Evolutionary conservation across 805 yeast species (phyloP).

Genomic region (Yarrowia sp.): DNA sequence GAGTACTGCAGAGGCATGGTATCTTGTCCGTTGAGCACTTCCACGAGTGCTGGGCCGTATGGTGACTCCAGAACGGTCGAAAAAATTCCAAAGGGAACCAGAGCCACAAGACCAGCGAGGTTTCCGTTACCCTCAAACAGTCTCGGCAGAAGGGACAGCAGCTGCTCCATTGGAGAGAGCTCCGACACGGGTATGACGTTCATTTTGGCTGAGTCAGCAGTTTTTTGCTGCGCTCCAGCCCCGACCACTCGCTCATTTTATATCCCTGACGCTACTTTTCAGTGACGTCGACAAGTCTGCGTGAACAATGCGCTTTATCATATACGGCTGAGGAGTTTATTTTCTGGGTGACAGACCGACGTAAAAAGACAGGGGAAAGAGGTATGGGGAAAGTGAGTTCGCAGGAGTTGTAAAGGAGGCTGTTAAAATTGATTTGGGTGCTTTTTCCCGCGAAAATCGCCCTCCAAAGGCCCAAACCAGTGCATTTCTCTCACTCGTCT

Average conservation of each 20-base stretch:
- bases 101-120: not conserved
- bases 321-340: conserved; percentile 2
- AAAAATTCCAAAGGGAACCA: not conserved
- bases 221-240: no score
- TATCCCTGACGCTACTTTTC: not conserved
- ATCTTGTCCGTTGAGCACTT: not conserved
- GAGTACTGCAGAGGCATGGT: conserved; percentile 6
- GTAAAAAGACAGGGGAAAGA: not conserved
- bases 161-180: not conserved
- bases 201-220: not conserved
- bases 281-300: not conserved
- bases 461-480: no score
- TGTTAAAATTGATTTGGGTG: no score
- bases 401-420: not conserved
- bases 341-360: not conserved
- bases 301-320: conserved; percentile 4
- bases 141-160: not conserved
- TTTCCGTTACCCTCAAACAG: conserved; percentile 26
- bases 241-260: not conserved
- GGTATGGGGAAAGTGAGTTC: not conserved
- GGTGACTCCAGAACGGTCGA: conserved; percentile 3
- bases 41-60: conserved; percentile 4
- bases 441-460: no score
- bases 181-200: not conserved
- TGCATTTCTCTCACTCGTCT: no score